Evolutionary conservation across 202 grass and related monocot species (phyloP).

Genomic region (Musa balbisiana): DNA sequence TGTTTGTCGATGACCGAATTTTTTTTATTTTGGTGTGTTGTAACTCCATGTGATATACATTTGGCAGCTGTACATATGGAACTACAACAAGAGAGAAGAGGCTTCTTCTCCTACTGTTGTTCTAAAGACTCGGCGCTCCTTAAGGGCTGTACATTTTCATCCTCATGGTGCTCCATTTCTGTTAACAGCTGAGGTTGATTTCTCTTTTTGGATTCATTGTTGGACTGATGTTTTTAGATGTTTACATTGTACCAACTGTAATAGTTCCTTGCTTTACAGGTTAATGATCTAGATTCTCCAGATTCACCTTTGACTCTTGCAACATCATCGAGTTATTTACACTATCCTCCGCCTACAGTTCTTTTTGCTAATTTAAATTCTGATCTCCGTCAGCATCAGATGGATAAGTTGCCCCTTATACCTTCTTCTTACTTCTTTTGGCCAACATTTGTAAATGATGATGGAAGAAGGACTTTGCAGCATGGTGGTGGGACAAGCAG

Average conservation of each 20-base stretch:
- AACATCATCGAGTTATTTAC: constrained; percentile 81
- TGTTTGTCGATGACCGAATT: not conserved
- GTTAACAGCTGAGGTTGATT: constrained; percentile 81
- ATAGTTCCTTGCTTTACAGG: constrained; percentile 47
- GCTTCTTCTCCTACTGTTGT: constrained; percentile 51
- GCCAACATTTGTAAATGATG: constrained; percentile 40
- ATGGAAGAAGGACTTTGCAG: constrained; percentile 29
- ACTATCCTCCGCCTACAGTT: constrained; percentile 58
- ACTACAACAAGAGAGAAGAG: constrained; percentile 73
- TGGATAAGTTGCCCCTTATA: constrained; percentile 25
- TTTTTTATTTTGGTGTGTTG: not conserved
- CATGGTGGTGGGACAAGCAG: constrained; percentile 18
- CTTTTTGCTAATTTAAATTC: constrained; percentile 59
- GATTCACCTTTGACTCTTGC: constrained; percentile 72
- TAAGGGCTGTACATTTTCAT: constrained; percentile 99
- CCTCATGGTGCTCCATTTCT: constrained; percentile 84
- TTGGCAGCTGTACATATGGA: constrained; percentile 90
- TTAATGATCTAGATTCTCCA: constrained; percentile 87
- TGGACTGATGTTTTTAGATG: too few relatives aligned
- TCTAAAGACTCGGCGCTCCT: constrained; percentile 80
- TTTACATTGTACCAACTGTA: too few relatives aligned
- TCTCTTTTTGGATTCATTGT: too few relatives aligned
- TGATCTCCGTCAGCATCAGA: constrained; percentile 40
- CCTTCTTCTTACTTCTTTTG: constrained; percentile 55
- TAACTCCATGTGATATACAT: not conserved